Base-by-base conservation (phyloP, 345 rosid genomes). In the Erucastrum elatum region DNA sequence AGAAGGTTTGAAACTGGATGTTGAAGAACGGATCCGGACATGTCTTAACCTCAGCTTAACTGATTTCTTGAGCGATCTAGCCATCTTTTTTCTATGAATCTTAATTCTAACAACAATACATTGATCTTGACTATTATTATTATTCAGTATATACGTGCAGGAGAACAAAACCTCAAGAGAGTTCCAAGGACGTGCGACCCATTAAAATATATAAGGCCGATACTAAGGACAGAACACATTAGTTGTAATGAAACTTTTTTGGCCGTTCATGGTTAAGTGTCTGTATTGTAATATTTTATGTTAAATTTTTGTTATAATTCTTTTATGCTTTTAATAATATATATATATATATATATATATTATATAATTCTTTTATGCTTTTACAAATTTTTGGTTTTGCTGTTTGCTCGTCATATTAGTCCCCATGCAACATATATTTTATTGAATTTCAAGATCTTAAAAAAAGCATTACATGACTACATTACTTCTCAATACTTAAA, bases 41-140 rank as follows among this genome's bases (percentile, higher is more conserved):
- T 71, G 77, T 75, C 87, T 74, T 29, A 85, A 34, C 16, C 83
- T 77, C 72, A 84, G 35, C 71, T 60, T 84, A 2, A 89, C 86
- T 56, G 86, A 85, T 80, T 80, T 80, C 80, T 75, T 80, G n/a
- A 75, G 76, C 34, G 83, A 75, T 80, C 80, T 75, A 1, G 83
- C 77, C 83, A 80, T 80, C 3, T 51, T 53, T 59, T 21, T 59
- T 46, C 6, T 34, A 61, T 0, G 17, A 74, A 13, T 78, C 27
- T 67, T 59, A 64, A 66, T 72, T 44, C 55, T 34, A 53, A 35
- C 58, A 70, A 51, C 25, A 17, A 35, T 58, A 44, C 56, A 25
- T 66, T 66, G 62, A 39, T 53, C 68, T 69, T 62, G 12, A 58
- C 27, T 59, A 29, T 58, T 26, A 55, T 64, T 55, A 17, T 37